Evolutionary conservation across 805 yeast species (phyloP).

Genomic region (Ogataea naganishii): DNA sequence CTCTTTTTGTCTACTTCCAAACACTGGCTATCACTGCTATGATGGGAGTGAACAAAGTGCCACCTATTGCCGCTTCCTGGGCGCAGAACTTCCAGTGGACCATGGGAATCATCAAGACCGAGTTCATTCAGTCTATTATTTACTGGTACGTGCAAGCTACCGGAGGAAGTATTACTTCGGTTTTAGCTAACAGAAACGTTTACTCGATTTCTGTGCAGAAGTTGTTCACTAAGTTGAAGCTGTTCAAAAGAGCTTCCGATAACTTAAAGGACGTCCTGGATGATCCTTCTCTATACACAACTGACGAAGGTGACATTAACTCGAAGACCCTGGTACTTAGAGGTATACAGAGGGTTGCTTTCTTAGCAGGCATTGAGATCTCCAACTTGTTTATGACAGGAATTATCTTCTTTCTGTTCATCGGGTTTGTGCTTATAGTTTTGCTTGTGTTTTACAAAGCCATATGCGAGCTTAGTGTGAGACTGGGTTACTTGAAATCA

Average conservation of each 20-base stretch:
- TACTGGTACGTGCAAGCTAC: conserved; percentile 95
- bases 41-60: conserved; percentile 89
- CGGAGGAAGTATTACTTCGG: conserved; percentile 79
- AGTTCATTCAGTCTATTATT: conserved; percentile 74
- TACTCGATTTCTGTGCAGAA: conserved; percentile 85
- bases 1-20: conserved; percentile 91
- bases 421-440: conserved; percentile 51
- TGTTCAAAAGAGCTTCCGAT: conserved; percentile 34
- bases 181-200: conserved; percentile 51
- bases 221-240: conserved; percentile 9
- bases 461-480: conserved; percentile 50
- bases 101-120: conserved; percentile 74
- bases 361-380: conserved; percentile 74
- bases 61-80: conserved; percentile 98
- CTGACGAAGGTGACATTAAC: conserved; percentile 56
- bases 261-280: conserved; percentile 35
- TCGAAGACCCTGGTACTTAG: conserved; percentile 72
- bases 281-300: conserved; percentile 50
- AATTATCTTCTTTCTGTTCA: conserved; percentile 73
- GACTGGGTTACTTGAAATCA: conserved; percentile 48
- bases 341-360: conserved; percentile 91
- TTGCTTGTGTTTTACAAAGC: conserved; percentile 60
- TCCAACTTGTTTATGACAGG: conserved; percentile 83
- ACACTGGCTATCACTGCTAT: conserved; percentile 83
- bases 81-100: conserved; percentile 96